Evolutionary conservation across 2,329 filamentous ascomycete genomes (phyloP).

Genomic region (Zalaria obscura): DNA sequence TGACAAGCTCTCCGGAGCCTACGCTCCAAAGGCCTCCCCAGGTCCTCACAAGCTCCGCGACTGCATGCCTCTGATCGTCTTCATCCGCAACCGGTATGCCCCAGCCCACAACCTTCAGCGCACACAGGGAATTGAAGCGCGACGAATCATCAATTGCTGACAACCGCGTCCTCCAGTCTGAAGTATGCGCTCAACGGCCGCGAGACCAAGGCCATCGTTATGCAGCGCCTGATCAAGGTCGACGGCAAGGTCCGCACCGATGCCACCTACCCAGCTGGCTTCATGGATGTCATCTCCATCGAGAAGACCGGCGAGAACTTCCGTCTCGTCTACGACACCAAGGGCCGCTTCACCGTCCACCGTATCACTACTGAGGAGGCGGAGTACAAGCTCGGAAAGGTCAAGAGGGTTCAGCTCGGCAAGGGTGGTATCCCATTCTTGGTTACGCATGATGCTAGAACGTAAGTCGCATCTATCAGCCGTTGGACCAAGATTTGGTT

Average conservation of each 20-base stretch:
- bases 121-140: conserved; percentile 16
- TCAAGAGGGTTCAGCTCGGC: conserved; percentile 98
- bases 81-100: conserved; percentile 57
- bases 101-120: conserved; percentile 6
- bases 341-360: conserved; percentile 99
- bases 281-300: conserved; percentile 99
- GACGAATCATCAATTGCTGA: background rate
- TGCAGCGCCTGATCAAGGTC: conserved; percentile 99
- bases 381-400: conserved; percentile 99
- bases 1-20: conserved; percentile 89
- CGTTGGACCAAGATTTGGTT: conserved; percentile 99
- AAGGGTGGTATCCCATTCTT: conserved; percentile 99
- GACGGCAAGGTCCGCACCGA: conserved; percentile 99
- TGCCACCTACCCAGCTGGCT: conserved; percentile 89
- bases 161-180: conserved; percentile 4
- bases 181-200: conserved; percentile 99
- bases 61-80: conserved; percentile 97
- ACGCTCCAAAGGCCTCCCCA: conserved; percentile 52
- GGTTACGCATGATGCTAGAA: conserved; percentile 99
- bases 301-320: conserved; percentile 99
- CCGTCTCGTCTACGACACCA: conserved; percentile 99
- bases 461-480: conserved; percentile 99
- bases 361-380: conserved; percentile 97
- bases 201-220: conserved; percentile 94
- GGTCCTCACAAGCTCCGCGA: conserved; percentile 99